Evolutionary conservation across 192 early-diverging fungal genomes (phyloP).

Genomic region (Coemansia sp.): DNA sequence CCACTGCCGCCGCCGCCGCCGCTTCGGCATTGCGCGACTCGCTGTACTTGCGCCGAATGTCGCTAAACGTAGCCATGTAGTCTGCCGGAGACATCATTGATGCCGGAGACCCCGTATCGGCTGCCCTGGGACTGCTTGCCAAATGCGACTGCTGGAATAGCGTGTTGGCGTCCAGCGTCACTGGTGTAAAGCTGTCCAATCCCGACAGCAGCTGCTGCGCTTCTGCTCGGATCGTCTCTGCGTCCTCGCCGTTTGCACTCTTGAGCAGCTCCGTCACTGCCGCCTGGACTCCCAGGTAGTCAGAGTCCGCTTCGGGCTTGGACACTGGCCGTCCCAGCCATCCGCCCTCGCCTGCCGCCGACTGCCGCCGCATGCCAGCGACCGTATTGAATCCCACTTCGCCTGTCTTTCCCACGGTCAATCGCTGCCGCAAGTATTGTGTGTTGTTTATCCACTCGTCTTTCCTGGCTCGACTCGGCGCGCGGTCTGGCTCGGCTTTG

Average conservation of each 20-base stretch:
- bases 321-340: conserved; percentile 5
- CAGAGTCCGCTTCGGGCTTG: not conserved
- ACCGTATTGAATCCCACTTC: not conserved
- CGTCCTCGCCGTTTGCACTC: not conserved
- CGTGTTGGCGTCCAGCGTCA: conserved; percentile 36
- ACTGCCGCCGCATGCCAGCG: conserved; percentile 10
- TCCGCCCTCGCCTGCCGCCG: not conserved
- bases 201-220: conserved; percentile 1
- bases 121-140: not conserved
- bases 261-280: not conserved
- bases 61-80: conserved; percentile 42
- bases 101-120: not conserved
- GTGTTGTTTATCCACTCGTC: conserved; percentile 50
- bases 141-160: conserved; percentile 35
- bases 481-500: not conserved
- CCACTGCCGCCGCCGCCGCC: conserved; percentile 2
- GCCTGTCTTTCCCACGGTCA: conserved; percentile 20
- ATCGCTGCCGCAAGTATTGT: conserved; percentile 38
- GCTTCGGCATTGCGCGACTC: conserved; percentile 8
- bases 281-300: not conserved
- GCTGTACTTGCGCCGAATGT: conserved; percentile 35
- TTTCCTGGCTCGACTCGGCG: conserved; percentile 20
- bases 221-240: not conserved
- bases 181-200: conserved; percentile 32
- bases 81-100: conserved; percentile 26